A percentile compares a stretch with the other conserved stretches of the same genome.
Conservation (phyloP, 768 basidiomycete species). For the Suillus subalutaceus region DNA sequence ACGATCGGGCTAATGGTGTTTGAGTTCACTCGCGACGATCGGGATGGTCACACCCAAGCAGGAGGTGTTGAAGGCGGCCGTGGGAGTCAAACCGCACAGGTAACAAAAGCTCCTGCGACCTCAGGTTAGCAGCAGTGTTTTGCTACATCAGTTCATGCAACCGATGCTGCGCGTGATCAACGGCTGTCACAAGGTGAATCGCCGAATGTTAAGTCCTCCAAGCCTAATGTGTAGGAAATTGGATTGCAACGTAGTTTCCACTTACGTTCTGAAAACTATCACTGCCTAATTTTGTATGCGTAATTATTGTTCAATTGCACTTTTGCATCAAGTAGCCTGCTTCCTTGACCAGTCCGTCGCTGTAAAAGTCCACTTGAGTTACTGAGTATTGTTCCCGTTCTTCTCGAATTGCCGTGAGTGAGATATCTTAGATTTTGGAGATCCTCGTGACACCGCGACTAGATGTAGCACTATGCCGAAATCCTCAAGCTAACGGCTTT, state of each 20-base stretch:
- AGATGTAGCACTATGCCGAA: background rate
- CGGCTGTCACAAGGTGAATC: background rate
- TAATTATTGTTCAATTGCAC: background rate
- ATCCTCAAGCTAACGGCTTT: background rate
- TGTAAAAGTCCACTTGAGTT: too few species aligned
- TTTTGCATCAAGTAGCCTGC: background rate
- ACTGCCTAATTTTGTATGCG: background rate
- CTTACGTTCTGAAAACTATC: background rate
- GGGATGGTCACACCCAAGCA: background rate
- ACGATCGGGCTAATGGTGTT: slow-evolving; percentile 25
- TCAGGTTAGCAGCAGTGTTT: background rate
- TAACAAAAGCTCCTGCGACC: too few species aligned
- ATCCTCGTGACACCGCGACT: background rate
- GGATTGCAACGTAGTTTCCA: background rate
- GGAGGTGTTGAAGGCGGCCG: background rate
- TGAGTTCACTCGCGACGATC: slow-evolving; percentile 3
- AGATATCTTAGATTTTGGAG: background rate
- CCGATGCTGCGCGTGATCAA: background rate
- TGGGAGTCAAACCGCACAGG: too few species aligned
- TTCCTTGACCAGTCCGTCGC: too few species aligned
- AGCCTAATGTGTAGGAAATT: background rate
- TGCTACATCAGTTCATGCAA: background rate
- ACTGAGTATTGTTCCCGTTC: background rate
- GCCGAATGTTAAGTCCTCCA: background rate
- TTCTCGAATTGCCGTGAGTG: background rate